phyloP scores from a whole-genome alignment of 2,329 filamentous ascomycete genomes.

The Aspergillus ustus region DNA sequence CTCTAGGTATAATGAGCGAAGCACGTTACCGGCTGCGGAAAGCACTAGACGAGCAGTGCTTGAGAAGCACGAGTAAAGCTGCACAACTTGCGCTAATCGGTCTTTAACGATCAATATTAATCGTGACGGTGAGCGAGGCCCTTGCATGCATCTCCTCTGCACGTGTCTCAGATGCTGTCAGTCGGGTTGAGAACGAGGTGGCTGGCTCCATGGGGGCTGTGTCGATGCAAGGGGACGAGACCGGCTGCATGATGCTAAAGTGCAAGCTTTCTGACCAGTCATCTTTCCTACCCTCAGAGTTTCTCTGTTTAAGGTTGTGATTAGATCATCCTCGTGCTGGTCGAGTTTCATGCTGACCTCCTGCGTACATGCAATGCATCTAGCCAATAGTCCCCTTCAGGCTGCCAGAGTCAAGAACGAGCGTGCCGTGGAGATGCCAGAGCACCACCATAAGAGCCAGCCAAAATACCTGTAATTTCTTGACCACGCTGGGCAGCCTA shows the following conservation, averaged over 20 bases:
- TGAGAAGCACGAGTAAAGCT: neutral
- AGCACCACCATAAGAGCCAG: too few species aligned
- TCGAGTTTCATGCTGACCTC: neutral
- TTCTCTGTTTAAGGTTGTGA: neutral
- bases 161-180: neutral
- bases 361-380: neutral
- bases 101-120: neutral
- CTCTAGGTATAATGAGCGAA: neutral
- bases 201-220: neutral
- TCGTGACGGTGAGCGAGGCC: neutral
- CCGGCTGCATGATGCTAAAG: neutral
- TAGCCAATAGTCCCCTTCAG: neutral
- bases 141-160: neutral
- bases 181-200: neutral
- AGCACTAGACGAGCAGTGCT: neutral
- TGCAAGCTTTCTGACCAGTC: neutral
- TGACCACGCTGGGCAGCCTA: neutral
- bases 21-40: neutral
- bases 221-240: neutral
- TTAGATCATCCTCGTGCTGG: neutral
- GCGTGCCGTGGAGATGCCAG: neutral
- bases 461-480: too few species aligned
- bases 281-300: neutral
- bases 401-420: neutral
- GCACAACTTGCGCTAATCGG: neutral